phyloP scores from a whole-genome alignment of 495 filamentous ascomycete genomes.

The Achaetomiella virescens region DNA sequence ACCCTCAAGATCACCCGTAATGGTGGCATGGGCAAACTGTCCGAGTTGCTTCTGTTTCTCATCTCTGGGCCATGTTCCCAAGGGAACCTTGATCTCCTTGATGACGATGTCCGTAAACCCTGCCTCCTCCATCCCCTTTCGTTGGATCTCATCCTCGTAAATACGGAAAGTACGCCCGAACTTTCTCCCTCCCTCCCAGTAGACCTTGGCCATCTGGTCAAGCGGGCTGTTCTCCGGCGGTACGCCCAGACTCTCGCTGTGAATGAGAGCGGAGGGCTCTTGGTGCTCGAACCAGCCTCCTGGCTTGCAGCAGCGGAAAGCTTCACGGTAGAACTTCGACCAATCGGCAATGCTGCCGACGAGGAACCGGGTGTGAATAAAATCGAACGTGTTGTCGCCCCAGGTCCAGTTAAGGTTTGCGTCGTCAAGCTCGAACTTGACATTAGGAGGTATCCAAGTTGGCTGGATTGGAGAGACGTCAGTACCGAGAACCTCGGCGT shows the following conservation, averaged over 20 bases:
- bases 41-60: too few relatives aligned
- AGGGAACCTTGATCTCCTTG: too few relatives aligned
- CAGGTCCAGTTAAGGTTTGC: constrained; percentile 47
- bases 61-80: too few relatives aligned
- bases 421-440: constrained; percentile 46
- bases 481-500: constrained; percentile 24
- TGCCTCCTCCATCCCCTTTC: too few relatives aligned
- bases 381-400: constrained; percentile 39
- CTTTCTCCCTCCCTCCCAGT: too few relatives aligned
- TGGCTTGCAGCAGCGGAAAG: constrained; percentile 25
- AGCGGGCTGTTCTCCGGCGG: background rate
- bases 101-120: too few relatives aligned
- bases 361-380: constrained; percentile 43
- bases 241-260: constrained; percentile 15
- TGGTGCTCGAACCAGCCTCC: constrained; percentile 26
- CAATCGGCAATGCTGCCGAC: constrained; percentile 53
- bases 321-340: constrained; percentile 38
- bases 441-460: constrained; percentile 39
- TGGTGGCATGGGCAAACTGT: too few relatives aligned
- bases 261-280: constrained; percentile 21
- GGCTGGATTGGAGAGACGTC: constrained; percentile 20
- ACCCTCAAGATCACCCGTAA: too few relatives aligned
- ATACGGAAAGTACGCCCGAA: constrained; percentile 7
- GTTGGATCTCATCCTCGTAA: too few relatives aligned
- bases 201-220: too few relatives aligned